Evolutionary conservation across 2,329 filamentous ascomycete genomes (phyloP).

Genomic region (Leptographium radiaticola): DNA sequence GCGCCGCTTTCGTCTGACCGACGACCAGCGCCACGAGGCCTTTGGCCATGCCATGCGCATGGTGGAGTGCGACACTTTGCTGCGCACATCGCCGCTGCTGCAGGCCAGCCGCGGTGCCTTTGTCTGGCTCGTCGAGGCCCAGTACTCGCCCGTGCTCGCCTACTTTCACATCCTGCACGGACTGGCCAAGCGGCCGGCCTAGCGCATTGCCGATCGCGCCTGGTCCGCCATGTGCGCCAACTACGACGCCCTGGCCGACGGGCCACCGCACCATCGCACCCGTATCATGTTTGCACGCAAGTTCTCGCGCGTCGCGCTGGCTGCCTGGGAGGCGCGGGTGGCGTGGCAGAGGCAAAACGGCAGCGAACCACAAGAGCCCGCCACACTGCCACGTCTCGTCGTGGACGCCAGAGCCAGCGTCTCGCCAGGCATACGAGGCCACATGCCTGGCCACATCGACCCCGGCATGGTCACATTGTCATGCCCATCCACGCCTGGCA

Average conservation of each 20-base stretch:
- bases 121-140: constrained; percentile 20
- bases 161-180: constrained; percentile 26
- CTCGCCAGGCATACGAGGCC: neutral
- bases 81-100: constrained; percentile 17
- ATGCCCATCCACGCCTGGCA: neutral
- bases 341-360: neutral
- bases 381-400: neutral
- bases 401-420: neutral
- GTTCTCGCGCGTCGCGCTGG: constrained; percentile 2
- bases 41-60: constrained; percentile 19
- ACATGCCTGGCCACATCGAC: neutral
- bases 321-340: constrained; percentile 6
- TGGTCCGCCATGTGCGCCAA: constrained; percentile 22
- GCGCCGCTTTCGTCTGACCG: constrained; percentile 4
- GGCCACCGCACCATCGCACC: constrained; percentile 1
- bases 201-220: constrained; percentile 11
- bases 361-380: neutral
- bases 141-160: constrained; percentile 26
- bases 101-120: constrained; percentile 17
- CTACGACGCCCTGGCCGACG: constrained; percentile 13
- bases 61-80: constrained; percentile 24
- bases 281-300: constrained; percentile 1
- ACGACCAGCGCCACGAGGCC: constrained; percentile 14
- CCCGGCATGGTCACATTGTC: neutral
- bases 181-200: constrained; percentile 15